Base-by-base conservation (phyloP, 2,329 filamentous ascomycete genomes). In the Hymenoscyphus linearis region DNA sequence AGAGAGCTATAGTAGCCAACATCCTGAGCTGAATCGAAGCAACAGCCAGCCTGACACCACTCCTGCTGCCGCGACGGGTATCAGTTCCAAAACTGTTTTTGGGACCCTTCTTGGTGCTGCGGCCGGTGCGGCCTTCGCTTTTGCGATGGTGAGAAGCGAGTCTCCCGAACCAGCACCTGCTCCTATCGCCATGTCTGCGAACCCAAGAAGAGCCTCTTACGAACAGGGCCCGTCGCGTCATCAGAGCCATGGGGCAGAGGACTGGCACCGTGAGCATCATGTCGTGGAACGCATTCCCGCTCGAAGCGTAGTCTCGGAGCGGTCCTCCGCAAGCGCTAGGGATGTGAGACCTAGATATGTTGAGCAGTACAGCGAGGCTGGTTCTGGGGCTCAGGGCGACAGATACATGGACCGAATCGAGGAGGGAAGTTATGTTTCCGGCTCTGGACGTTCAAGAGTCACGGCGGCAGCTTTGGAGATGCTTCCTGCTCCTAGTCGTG, bases 31-130 rank as follows among this genome's bases (percentile, higher is more conserved):
- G 22, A 26, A 10, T 13, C n/a, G 57, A 18, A 59, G 50, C 34
- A 14, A n/a, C 10, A 36, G 14, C 7, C 18, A 27, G n/a, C 55
- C 57, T 60, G 26, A 52, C 10, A 18, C 25, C 12, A 10, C 37
- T 40, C 37, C 44, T 22, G 44, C 22, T 3, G 18, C 2, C 7
- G 9, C 18, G 44, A 54, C 58, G n/a, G 67, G 82, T 4, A 75
- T 83, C 44, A 80, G 79, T 56, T 80, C 84, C 47, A 86, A 86
- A 66, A 83, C 85, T 22, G 80, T 93, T 50, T 80, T 95, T 53
- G 89, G 91, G 7, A 88, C 89, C 7, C 78, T 96, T 12, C 80
- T 96, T 55, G 91, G 90, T 52, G 90, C 89, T 35, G 90, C 90
- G 16, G 90, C 90, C 18, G 89, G 89, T 44, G 89, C 87, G 37